Evolutionary conservation across 257 asterid genomes (phyloP), one percentile per base, ranked within the genome.

Genomic region (Linaria vulgaris): DNA sequence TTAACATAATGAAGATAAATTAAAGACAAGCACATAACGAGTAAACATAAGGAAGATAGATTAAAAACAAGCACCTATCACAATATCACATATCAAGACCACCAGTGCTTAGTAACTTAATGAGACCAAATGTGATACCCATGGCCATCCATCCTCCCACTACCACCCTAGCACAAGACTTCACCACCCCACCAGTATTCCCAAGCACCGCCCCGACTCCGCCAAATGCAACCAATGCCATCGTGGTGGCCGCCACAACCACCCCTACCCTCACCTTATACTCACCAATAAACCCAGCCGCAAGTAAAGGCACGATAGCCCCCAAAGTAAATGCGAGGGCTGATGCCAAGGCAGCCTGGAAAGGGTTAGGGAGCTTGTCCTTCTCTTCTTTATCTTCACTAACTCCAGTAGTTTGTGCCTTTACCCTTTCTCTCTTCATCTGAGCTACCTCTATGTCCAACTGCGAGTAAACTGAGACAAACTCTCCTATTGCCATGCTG

Each of bases 111-210:
- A 88, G 84, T 77, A 88, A 69, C 76, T 86, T 88, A 9, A 95
- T 88, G 56, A 88, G 81, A 12, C 95, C 96, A 63, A 74, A 88
- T 0, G 96, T 88, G 8, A 88, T 61, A 8, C 85, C 88, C 97
- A 89, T 89, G 34, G 97, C 97, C 47, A 86, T 49, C 97, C 94
- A 89, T 64, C 97, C 97, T 24, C 97, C 97, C 41, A 86, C 12
- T 66, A 89, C 67, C 54, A 89, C 95, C 75, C 97, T 86, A 3
- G 61, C 69, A 0, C 81, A 71, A 13, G 95, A 81, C 67, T 74
- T 68, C 20, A 69, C 71, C 64, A 57, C 81, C 31, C 95, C 85
- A 30, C 95, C 85, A 30, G 89, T 86, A 58, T 76, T 57, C 25
- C 96, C 96, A 12, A 89, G 31, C 38, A 59, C 69, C 57, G 96